Conservation (phyloP, 495 filamentous ascomycete genomes). For the Pseudomonodictys pantanalensis region DNA sequence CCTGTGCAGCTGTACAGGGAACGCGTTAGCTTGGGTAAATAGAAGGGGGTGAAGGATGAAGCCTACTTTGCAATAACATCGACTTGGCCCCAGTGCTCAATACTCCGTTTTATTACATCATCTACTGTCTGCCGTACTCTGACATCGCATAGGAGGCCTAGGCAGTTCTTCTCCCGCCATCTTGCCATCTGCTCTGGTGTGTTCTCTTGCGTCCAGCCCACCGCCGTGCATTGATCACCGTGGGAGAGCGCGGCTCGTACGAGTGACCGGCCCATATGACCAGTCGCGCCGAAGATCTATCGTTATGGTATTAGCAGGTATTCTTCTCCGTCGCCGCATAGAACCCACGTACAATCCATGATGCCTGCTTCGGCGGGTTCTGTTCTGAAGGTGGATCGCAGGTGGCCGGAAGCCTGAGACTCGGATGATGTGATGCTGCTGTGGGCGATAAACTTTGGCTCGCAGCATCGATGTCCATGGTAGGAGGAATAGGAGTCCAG, state of each 20-base stretch:
- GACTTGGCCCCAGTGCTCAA: slow-evolving; percentile 72
- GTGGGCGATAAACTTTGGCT: slow-evolving; percentile 31
- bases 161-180: slow-evolving; percentile 61
- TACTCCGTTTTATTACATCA: slow-evolving; percentile 63
- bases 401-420: slow-evolving; percentile 36
- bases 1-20: slow-evolving; percentile 59
- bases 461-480: slow-evolving; percentile 30
- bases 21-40: neutral
- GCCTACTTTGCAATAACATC: slow-evolving; percentile 79
- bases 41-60: neutral
- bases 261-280: slow-evolving; percentile 91
- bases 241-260: slow-evolving; percentile 75
- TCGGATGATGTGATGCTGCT: slow-evolving; percentile 28
- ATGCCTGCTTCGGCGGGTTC: slow-evolving; percentile 35
- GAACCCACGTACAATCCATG: slow-evolving; percentile 36
- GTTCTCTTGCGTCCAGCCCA: slow-evolving; percentile 81
- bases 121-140: slow-evolving; percentile 74
- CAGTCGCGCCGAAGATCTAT: slow-evolving; percentile 89
- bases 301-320: neutral
- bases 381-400: slow-evolving; percentile 38
- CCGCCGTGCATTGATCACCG: slow-evolving; percentile 83
- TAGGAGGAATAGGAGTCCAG: neutral
- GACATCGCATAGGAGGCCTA: slow-evolving; percentile 85
- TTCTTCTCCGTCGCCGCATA: neutral
- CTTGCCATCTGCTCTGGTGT: slow-evolving; percentile 66